Base-by-base conservation (phyloP, 83 land plant genomes). In the Isoetes engelmannii region DNA sequence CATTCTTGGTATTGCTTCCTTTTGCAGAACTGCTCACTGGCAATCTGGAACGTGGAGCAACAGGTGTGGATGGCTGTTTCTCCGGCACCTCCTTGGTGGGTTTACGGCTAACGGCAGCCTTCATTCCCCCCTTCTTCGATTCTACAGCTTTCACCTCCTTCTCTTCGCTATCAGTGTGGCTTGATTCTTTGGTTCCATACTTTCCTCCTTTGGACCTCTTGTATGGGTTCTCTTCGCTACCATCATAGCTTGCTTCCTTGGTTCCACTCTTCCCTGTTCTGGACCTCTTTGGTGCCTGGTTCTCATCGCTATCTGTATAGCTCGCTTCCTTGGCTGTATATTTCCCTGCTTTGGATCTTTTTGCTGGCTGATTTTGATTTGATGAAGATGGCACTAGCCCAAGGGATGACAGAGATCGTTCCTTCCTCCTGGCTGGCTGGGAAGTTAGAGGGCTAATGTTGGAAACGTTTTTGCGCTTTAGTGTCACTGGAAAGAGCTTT, bases 331-430 rank as follows among this genome's bases (percentile, higher is more conserved):
- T 51, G 17, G 13, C 13, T 51, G 17, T 51, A 51, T 51, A 1
- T 3, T 12, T 51, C 13, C 37, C 37, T 28, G 37, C 37, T 51
- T 12, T 51, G 17, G 13, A 15, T 51, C 13, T 51, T 1, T 51
- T 12, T 51, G 55, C 13, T 51, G 13, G 17, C 17, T 12, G 13
- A 51, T 51, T 51, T 12, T 17, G 15, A 51, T 12, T 51, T 12
- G 55, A 51, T 1, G 62, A 37, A 18, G 62, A 20, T 7, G 62
- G 28, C 84, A 53, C 84, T 74, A 63, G 48, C 75, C 4, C 83
- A 70, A 87, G 76, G 13, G 87, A 87, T 45, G 92, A 85, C 7
- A 87, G 76, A 44, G 89, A 85, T 49, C 85, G 57, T 65, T 87
- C 88, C 68, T 90, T 90, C 62, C 87, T 77, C 57, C 77, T 76